These are phyloP conservation scores for Alternaria arborescens DNA, from an alignment of 2,329 filamentous ascomycete species.

Conservation along the genomic window DNA sequence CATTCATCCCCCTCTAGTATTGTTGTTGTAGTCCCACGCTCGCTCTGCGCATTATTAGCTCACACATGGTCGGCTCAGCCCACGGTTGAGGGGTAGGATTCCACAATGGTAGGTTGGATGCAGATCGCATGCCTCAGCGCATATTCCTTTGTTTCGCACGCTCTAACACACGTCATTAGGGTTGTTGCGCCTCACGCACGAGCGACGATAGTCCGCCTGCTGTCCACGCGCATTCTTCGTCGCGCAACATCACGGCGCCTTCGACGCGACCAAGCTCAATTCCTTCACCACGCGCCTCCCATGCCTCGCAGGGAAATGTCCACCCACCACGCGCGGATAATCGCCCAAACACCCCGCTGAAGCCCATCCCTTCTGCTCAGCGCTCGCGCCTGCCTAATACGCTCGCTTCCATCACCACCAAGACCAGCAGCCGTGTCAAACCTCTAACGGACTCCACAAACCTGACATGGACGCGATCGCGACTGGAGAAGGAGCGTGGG, in stretches of 20 bases:
- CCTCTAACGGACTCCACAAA: conserved; percentile 32
- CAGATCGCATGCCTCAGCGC: conserved; percentile 2
- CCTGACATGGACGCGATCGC: conserved; percentile 61
- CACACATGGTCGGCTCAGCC: conserved; percentile 12
- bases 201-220: conserved; percentile 12
- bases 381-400: conserved; percentile 42
- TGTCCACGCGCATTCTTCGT: conserved; percentile 30
- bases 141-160: background rate
- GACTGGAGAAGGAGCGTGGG: conserved; percentile 74
- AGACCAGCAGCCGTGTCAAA: conserved; percentile 29
- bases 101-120: conserved; percentile 24
- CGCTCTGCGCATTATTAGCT: conserved; percentile 9
- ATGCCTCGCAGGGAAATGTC: conserved; percentile 23
- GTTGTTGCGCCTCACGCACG: conserved; percentile 33
- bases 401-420: conserved; percentile 31
- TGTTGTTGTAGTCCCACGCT: conserved; percentile 1
- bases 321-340: conserved; percentile 15
- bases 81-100: conserved; percentile 18
- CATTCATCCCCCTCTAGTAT: conserved; percentile 3
- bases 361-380: conserved; percentile 32
- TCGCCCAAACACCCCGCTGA: conserved; percentile 40
- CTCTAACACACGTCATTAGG: conserved; percentile 23
- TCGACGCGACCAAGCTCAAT: conserved; percentile 31
- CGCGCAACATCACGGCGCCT: conserved; percentile 39
- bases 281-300: conserved; percentile 32